phyloP scores from a whole-genome alignment of 768 basidiomycete species.

The Collybiopsis luxurians region DNA sequence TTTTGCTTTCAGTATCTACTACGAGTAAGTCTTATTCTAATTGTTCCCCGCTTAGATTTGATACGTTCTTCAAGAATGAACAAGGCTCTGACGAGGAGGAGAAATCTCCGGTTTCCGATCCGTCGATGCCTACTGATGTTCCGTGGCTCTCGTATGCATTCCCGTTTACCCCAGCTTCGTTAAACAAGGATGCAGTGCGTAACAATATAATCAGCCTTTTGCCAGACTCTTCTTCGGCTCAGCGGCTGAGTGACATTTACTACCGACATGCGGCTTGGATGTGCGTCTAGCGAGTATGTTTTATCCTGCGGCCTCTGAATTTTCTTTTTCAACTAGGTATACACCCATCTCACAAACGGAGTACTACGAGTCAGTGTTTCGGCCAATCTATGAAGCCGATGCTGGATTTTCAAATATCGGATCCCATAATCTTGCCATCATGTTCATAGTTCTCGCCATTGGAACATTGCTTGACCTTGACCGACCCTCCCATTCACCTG shows the following conservation, averaged over 20 bases:
- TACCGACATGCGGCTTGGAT: constrained; percentile 72
- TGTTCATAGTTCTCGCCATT: constrained; percentile 64
- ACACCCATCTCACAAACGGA: constrained; percentile 60
- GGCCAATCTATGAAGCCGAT: constrained; percentile 49
- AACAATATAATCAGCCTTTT: constrained; percentile 42
- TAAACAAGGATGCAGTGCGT: constrained; percentile 42
- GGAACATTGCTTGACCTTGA: constrained; percentile 63
- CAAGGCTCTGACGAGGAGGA: constrained; percentile 56
- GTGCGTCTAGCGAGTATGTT: constrained; percentile 35
- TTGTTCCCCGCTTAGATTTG: background rate
- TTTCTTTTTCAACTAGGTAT: constrained; percentile 42
- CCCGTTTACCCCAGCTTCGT: constrained; percentile 44
- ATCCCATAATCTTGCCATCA: constrained; percentile 55
- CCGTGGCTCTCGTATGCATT: constrained; percentile 62
- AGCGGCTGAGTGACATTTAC: constrained; percentile 48
- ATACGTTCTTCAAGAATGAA: constrained; percentile 45
- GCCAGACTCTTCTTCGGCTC: constrained; percentile 37
- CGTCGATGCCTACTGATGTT: constrained; percentile 46
- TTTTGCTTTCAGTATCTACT: constrained; percentile 50
- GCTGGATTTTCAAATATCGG: constrained; percentile 34
- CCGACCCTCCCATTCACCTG: constrained; percentile 46
- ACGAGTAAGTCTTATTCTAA: constrained; percentile 39
- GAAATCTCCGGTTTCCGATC: constrained; percentile 30
- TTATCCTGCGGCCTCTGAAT: constrained; percentile 3
- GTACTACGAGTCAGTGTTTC: constrained; percentile 49